A percentile compares a stretch with the other conserved stretches of the same genome.
Conservation (phyloP, 805 yeast species). For the Kodamaea kaohsiungensis region DNA sequence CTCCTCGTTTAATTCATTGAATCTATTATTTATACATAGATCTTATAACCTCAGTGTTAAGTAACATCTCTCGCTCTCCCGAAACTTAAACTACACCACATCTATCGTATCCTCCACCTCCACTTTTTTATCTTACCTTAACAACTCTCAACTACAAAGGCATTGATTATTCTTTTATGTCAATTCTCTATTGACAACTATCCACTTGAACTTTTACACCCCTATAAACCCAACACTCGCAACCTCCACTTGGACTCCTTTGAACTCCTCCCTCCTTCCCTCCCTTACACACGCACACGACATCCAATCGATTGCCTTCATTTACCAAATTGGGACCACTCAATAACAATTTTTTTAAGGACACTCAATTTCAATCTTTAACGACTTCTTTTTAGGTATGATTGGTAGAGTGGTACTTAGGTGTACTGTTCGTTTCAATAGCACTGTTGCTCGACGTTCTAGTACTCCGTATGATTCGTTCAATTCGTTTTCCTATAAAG, state of each 20-base stretch:
- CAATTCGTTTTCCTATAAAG: background rate
- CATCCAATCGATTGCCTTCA: background rate
- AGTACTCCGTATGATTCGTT: background rate
- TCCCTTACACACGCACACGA: slow-evolving; percentile 3
- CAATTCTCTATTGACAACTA: no score
- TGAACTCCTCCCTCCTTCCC: background rate
- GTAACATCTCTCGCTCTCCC: no score
- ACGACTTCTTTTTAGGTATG: slow-evolving; percentile 3
- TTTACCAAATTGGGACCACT: background rate
- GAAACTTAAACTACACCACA: no score
- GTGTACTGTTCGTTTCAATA: slow-evolving; percentile 9
- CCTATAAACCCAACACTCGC: no score
- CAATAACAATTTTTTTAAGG: background rate
- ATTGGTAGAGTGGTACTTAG: slow-evolving; percentile 11
- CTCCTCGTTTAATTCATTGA: no score
- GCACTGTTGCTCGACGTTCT: slow-evolving; percentile 9
- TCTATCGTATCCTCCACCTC: no score
- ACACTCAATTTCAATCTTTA: background rate
- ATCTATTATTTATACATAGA: no score
- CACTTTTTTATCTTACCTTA: no score
- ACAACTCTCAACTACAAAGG: no score
- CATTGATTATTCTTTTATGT: no score
- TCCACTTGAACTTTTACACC: no score
- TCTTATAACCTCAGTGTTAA: no score
- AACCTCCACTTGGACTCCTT: background rate